Conservation (phyloP, 192 early-diverging fungal genomes). For the Linnemannia zychae region DNA sequence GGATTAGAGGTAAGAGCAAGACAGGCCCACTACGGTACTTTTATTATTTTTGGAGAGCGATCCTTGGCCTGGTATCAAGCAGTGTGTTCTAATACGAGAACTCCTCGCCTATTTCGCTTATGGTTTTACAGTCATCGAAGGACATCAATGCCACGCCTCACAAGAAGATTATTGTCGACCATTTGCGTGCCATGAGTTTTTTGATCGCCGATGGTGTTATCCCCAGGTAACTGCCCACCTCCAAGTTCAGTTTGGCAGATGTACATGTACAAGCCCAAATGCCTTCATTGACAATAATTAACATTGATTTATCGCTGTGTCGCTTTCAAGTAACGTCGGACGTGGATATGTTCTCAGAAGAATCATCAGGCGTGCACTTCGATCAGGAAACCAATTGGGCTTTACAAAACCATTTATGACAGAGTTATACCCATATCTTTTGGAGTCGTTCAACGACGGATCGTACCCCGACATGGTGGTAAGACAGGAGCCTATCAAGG, state of each 20-base stretch:
- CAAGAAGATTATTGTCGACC: constrained; percentile 72
- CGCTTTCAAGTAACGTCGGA: constrained; percentile 58
- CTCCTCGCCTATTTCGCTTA: too few relatives aligned
- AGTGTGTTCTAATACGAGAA: neutral
- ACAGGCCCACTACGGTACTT: too few relatives aligned
- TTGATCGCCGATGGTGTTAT: constrained; percentile 71
- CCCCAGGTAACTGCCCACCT: constrained; percentile 59
- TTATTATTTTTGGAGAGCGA: neutral
- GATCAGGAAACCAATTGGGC: constrained; percentile 70
- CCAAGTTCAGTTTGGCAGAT: too few relatives aligned
- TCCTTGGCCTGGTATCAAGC: too few relatives aligned
- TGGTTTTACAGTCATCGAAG: constrained; percentile 14
- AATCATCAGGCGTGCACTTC: constrained; percentile 69
- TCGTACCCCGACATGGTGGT: constrained; percentile 59
- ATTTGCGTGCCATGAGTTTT: constrained; percentile 68
- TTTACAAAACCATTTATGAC: constrained; percentile 66
- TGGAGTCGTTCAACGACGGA: constrained; percentile 52
- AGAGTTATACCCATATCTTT: constrained; percentile 60
- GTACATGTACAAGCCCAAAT: too few relatives aligned
- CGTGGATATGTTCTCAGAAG: constrained; percentile 72
- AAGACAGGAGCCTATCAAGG: constrained; percentile 58
- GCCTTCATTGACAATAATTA: neutral
- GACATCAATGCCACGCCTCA: constrained; percentile 60
- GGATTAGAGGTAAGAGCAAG: constrained; percentile 37
- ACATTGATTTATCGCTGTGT: neutral